A percentile compares a stretch with the other conserved stretches of the same genome.
phyloP scores from a whole-genome alignment of 2,329 filamentous ascomycete genomes.

The Trichoderma polysporum region DNA sequence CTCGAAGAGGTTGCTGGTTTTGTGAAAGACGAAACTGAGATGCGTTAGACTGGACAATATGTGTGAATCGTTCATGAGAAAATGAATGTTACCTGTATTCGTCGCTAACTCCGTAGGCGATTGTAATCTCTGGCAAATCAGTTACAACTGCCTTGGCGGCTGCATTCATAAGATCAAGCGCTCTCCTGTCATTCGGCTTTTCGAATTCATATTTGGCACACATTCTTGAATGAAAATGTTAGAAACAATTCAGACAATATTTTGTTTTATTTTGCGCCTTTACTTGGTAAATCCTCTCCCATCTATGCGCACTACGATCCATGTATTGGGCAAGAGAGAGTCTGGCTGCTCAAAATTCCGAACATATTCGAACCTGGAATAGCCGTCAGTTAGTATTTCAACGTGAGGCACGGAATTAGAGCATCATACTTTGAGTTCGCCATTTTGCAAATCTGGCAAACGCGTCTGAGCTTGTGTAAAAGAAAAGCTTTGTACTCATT shows the following conservation, averaged over 20 bases:
- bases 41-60: background rate
- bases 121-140: constrained; percentile 78
- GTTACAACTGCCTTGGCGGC: constrained; percentile 82
- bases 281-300: constrained; percentile 95
- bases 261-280: constrained; percentile 14
- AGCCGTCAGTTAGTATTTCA: background rate
- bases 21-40: constrained; percentile 81
- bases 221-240: constrained; percentile 55
- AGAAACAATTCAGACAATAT: background rate
- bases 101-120: constrained; percentile 93
- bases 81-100: constrained; percentile 67
- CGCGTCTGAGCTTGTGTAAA: background rate
- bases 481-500: constrained; percentile 15
- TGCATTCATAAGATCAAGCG: constrained; percentile 90
- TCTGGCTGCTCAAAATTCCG: constrained; percentile 84
- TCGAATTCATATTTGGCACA: constrained; percentile 79
- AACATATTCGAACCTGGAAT: constrained; percentile 89
- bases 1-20: constrained; percentile 79
- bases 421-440: constrained; percentile 59
- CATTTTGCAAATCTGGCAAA: constrained; percentile 37
- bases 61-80: no score
- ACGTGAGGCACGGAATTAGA: background rate
- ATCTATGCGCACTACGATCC: constrained; percentile 93
- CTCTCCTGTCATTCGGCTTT: constrained; percentile 89
- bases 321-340: constrained; percentile 80